Base-by-base conservation (phyloP, 331 rosid genomes). In the Spiraea crenata region DNA sequence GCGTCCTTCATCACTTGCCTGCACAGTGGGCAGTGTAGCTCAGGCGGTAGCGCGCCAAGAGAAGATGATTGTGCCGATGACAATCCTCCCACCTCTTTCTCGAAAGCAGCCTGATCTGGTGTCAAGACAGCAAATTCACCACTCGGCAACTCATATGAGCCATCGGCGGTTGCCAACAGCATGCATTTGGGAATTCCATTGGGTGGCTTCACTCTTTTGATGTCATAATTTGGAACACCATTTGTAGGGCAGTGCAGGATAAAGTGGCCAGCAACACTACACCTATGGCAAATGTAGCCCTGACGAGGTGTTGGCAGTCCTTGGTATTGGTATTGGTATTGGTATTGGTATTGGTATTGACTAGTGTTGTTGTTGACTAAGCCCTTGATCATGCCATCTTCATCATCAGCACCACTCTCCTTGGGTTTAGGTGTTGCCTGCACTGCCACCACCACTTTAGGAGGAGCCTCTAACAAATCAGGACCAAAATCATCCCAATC, bases 291-390 rank as follows among this genome's bases (percentile, higher is more conserved):
- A 57, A 95, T 76, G 74, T 95, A 95, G 72, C 99, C 99, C 57
- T 80, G 99, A 44, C 98, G 99, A 80, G 98, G 99, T 41, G 96
- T 95, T 91, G 98, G 98, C 99, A 95, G 76, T 89, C 98, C 87
- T 25, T 25, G 31, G 31, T 25, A 0, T 25, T 25, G 31, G 31
- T 25, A 25, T 25, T 25, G 31, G n/a, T n/a, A n/a, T n/a, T n/a
- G n/a, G n/a, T n/a, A n/a, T 25, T 25, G 31, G 31, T 25, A 0
- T 25, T 25, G 31, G 31, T 25, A 25, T 25, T 25, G 31, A 25
- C 1, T 25, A 95, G 76, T 60, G 93, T 87, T 46, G 99, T 88
- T 69, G 89, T 86, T 17, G 49, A 95, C 82, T 70, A 95, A 77
- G 17, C 96, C 99, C 86, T 86, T 86, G 64, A 95, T 77, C 90